Evolutionary conservation across 1,284 basidiomycete species (phyloP), one percentile per base, ranked within the genome.

Genomic region (Trametes hirsuta): DNA sequence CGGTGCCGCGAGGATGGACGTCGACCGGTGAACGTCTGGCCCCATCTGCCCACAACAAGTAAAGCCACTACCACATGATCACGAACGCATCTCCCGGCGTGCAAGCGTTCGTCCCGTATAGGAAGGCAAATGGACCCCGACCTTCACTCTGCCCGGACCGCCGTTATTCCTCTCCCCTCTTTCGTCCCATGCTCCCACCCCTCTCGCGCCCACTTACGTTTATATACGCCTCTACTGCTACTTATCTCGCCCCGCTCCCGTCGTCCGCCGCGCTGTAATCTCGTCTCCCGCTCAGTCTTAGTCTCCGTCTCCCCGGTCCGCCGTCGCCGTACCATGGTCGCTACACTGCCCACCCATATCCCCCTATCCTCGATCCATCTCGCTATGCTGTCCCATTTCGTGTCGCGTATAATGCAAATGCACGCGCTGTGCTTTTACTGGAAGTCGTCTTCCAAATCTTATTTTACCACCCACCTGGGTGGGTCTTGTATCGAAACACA

Each of bases 1-100:
- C 46, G 66, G 70, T 25, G 74, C 76, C 6, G 78, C 68, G 10
- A 67, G 68, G 49, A 79, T 79, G 77, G 75, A 77, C 41, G 52
- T 78, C 58, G 77, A 79, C 65, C 61, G 55, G 53, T 66, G 59
- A 66, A 47, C 18, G 44, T 48, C 24, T n/a, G 30, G 1, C 8
- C 30, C 18, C 30, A 8, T 8, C 30, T 30, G 30, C 30, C 30
- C 8, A 30, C 30, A 8, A 30, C 30, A 30, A 30, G 30, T 8
- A 30, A 30, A 30, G 30, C 8, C 30, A 30, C 30, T 30, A 30
- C 30, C 30, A 30, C 30, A 30, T 30, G 30, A 30, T 30, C 1
- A 30, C 30, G 30, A 30, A 30, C 30, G 30, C 30, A 8, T 30
- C 30, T 30, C 30, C 30, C 8, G 30, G 30, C 30, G 30, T 30